A percentile compares a stretch with the other conserved stretches of the same genome.
Conservation (phyloP, 257 asterid species). For the Solanum raphanifolium region DNA sequence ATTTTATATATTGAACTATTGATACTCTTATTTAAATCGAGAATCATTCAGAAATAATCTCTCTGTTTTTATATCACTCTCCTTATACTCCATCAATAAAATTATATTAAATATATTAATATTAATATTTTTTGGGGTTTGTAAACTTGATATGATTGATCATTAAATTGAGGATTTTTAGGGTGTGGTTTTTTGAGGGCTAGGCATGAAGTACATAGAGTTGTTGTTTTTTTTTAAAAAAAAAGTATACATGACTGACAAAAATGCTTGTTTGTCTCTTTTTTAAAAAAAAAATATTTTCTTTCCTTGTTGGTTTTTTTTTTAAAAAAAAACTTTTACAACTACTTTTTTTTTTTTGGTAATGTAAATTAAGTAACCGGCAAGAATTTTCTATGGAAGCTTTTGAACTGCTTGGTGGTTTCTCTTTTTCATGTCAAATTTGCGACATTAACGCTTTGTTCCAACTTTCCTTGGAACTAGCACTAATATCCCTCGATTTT, state of each 20-base stretch:
- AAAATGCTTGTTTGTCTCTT: conserved; percentile 47
- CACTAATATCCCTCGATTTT: neutral
- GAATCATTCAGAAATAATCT: no score
- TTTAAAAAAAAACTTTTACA: neutral
- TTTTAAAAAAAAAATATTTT: neutral
- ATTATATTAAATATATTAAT: neutral
- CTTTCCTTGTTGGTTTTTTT: neutral
- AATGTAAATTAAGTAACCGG: conserved; percentile 32
- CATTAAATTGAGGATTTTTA: neutral
- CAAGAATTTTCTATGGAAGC: conserved; percentile 56
- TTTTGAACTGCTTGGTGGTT: conserved; percentile 51
- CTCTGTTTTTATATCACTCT: neutral
- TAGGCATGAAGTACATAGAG: neutral
- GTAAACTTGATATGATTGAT: neutral
- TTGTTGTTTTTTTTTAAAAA: no score
- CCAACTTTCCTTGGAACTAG: conserved; percentile 40
- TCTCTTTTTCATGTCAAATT: conserved; percentile 60
- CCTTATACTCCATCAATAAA: neutral
- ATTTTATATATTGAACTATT: neutral
- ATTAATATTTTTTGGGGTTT: neutral
- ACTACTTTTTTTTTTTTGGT: conserved; percentile 5
- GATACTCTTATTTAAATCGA: neutral
- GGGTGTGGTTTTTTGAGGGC: neutral
- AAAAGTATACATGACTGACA: conserved; percentile 33
- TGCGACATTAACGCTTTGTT: conserved; percentile 34